Percentiles rank a stretch among this genome's conserved stretches.
Evolutionary conservation across 2,329 filamentous ascomycete species (phyloP).

Genomic region (Aspergillus viridinutans): DNA sequence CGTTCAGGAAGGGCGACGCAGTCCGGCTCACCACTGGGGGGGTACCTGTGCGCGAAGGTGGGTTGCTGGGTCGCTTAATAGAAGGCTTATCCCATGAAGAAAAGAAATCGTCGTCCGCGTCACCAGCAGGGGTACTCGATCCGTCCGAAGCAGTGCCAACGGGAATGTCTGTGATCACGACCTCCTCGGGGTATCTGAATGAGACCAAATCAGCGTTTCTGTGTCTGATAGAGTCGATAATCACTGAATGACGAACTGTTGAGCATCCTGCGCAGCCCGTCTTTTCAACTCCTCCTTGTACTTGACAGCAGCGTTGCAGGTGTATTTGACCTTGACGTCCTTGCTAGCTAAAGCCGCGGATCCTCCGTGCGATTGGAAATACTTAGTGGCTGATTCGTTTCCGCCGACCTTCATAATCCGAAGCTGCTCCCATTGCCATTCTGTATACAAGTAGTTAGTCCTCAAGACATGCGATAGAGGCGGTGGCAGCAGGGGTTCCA

Average conservation of each 20-base stretch:
- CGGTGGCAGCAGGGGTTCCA: constrained; percentile 37
- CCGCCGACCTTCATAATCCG: constrained; percentile 97
- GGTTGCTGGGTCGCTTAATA: constrained; percentile 93
- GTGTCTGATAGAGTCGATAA: not conserved
- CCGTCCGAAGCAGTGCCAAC: constrained; percentile 59
- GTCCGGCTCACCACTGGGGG: constrained; percentile 77
- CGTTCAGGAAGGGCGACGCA: constrained; percentile 83
- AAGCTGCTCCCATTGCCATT: constrained; percentile 99
- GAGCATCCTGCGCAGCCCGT: constrained; percentile 75
- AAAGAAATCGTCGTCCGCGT: constrained; percentile 91
- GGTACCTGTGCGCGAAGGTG: constrained; percentile 82
- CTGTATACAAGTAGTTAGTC: constrained; percentile 41
- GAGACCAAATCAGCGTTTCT: constrained; percentile 8
- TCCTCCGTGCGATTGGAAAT: constrained; percentile 94
- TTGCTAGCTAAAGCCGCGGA: constrained; percentile 93
- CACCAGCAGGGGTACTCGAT: constrained; percentile 71
- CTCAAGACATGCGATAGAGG: not conserved
- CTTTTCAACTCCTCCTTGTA: constrained; percentile 96
- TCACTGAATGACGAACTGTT: constrained; percentile 60
- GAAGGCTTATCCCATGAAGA: constrained; percentile 98
- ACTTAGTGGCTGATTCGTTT: constrained; percentile 97
- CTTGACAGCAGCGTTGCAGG: constrained; percentile 85
- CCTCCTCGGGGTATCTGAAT: constrained; percentile 73
- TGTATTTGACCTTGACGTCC: constrained; percentile 95
- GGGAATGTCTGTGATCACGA: constrained; percentile 72